Percentiles rank a stretch among this genome's conserved stretches.
These are phyloP conservation scores for Euphrasia confusa DNA, from an alignment of 257 asterid species.

Conservation along the genomic window DNA sequence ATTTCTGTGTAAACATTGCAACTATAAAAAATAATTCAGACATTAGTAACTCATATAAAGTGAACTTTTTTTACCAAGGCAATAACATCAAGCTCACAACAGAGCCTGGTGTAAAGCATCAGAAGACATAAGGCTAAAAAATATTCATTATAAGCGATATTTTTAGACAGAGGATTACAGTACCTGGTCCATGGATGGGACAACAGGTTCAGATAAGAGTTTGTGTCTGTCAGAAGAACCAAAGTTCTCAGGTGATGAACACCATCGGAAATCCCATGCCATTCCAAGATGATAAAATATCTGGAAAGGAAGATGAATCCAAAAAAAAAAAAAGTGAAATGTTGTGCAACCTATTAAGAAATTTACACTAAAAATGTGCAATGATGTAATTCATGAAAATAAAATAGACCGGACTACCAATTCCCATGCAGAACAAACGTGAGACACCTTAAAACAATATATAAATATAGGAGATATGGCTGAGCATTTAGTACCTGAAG, in stretches of 20 bases:
- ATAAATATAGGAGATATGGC: constrained; percentile 17
- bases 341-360: constrained; percentile 1
- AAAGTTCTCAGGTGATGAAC: constrained; percentile 33
- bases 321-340: constrained; percentile 19
- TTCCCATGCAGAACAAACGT: constrained; percentile 19
- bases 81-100: constrained; percentile 11
- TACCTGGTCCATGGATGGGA: constrained; percentile 71
- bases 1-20: constrained; percentile 57
- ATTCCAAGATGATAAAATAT: constrained; percentile 87
- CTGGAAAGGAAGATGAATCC: constrained; percentile 39
- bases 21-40: constrained; percentile 42
- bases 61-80: neutral
- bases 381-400: constrained; percentile 18
- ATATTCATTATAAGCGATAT: constrained; percentile 14
- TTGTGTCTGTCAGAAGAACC: constrained; percentile 38
- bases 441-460: constrained; percentile 7
- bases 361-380: constrained; percentile 10
- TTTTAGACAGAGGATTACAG: constrained; percentile 14
- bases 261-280: constrained; percentile 93
- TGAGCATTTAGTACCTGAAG: constrained; percentile 64
- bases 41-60: constrained; percentile 23
- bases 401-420: constrained; percentile 11
- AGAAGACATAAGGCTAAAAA: constrained; percentile 18
- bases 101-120: constrained; percentile 7
- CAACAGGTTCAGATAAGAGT: constrained; percentile 49